These are phyloP conservation scores for Colletotrichum sp. DNA, from an alignment of 2,329 filamentous ascomycete genomes.

Conservation along the genomic window DNA sequence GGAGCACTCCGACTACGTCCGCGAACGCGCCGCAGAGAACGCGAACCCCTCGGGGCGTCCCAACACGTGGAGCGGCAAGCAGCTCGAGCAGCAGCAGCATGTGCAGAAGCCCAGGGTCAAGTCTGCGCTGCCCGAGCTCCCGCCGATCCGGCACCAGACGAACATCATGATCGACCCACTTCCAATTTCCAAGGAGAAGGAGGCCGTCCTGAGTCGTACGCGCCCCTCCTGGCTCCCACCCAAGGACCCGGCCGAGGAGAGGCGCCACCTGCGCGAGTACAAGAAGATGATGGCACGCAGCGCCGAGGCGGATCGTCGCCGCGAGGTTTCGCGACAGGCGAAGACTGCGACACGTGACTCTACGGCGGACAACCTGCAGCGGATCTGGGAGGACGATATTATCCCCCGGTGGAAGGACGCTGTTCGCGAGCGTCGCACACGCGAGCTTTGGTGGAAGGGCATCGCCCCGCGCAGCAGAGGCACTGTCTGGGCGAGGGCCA, in stretches of 20 bases:
- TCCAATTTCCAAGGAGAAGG: conserved; percentile 85
- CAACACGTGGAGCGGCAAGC: conserved; percentile 41
- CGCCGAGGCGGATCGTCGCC: conserved; percentile 64
- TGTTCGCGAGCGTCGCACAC: conserved; percentile 70
- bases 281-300: conserved; percentile 80
- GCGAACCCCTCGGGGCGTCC: conserved; percentile 35
- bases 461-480: conserved; percentile 74
- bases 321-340: conserved; percentile 56
- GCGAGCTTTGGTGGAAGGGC: conserved; percentile 84
- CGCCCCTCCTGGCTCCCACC: conserved; percentile 85
- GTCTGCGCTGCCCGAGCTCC: conserved; percentile 72
- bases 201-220: conserved; percentile 81
- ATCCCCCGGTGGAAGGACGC: conserved; percentile 77
- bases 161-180: conserved; percentile 87
- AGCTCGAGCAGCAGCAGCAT: conserved; percentile 22
- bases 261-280: conserved; percentile 84
- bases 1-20: conserved; percentile 66
- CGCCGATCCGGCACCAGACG: conserved; percentile 68
- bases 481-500: conserved; percentile 71
- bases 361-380: conserved; percentile 58
- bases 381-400: conserved; percentile 78
- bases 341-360: conserved; percentile 61
- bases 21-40: conserved; percentile 21
- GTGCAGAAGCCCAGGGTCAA: conserved; percentile 60
- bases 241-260: conserved; percentile 90